phyloP scores from a whole-genome alignment of 768 basidiomycete genomes.

The Chalciporus sphaerocephalus region DNA sequence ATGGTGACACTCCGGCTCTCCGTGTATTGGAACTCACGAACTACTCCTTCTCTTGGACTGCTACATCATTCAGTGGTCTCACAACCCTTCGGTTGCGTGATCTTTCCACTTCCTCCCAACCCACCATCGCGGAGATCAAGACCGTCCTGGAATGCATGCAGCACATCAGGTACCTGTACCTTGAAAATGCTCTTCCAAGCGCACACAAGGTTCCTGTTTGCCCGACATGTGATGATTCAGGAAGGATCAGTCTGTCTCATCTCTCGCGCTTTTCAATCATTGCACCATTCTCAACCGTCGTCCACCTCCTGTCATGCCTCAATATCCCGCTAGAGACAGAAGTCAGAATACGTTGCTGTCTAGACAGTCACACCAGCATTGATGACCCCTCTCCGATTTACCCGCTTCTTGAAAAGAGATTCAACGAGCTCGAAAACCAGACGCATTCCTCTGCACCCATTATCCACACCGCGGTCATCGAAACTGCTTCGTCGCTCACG shows the following conservation, averaged over 20 bases:
- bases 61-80: constrained; percentile 33
- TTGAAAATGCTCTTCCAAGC: constrained; percentile 35
- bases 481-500: constrained; percentile 7
- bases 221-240: neutral
- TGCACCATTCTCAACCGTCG: constrained; percentile 16
- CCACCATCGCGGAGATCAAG: constrained; percentile 31
- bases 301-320: constrained; percentile 11
- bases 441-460: neutral
- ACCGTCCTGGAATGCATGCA: constrained; percentile 34
- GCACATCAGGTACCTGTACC: constrained; percentile 30
- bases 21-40: constrained; percentile 34
- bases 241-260: constrained; percentile 4
- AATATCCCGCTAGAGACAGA: constrained; percentile 11
- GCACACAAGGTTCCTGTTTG: neutral
- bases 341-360: constrained; percentile 15
- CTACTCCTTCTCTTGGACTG: constrained; percentile 36
- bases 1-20: constrained; percentile 33
- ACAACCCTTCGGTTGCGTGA: constrained; percentile 36
- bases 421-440: constrained; percentile 4
- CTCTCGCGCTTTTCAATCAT: constrained; percentile 17
- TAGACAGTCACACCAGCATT: neutral
- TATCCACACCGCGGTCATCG: constrained; percentile 12
- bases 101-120: constrained; percentile 23
- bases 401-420: constrained; percentile 15
- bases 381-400: constrained; percentile 9